These are phyloP conservation scores for Candida boidinii DNA, from an alignment of 805 yeast species.

Conservation along the genomic window DNA sequence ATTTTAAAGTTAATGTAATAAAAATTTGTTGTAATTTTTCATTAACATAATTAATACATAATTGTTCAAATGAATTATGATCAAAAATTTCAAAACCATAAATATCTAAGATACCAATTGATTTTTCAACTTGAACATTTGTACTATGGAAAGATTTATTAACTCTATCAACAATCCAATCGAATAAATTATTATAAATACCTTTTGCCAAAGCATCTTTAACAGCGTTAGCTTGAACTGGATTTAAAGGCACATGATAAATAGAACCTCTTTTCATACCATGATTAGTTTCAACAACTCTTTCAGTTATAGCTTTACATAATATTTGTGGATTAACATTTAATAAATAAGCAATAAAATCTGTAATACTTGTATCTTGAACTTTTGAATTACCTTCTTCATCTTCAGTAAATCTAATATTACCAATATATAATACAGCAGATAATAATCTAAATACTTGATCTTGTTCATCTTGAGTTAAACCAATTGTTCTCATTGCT, in stretches of 20 bases:
- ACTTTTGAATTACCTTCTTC: conserved; percentile 80
- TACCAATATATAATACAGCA: conserved; percentile 90
- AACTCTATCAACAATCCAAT: conserved; percentile 93
- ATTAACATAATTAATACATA: conserved; percentile 92
- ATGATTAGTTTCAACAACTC: conserved; percentile 84
- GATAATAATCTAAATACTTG: conserved; percentile 80
- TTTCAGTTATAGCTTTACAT: conserved; percentile 60
- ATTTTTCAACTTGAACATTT: conserved; percentile 36
- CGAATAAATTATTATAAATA: conserved; percentile 83
- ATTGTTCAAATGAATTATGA: conserved; percentile 89
- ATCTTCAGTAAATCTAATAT: conserved; percentile 76
- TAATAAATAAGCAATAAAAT: conserved; percentile 85
- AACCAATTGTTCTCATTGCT: conserved; percentile 87
- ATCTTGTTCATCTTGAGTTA: conserved; percentile 78
- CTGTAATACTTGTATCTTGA: conserved; percentile 83
- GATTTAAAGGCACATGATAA: conserved; percentile 88
- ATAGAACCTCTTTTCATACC: conserved; percentile 88
- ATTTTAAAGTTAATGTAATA: conserved; percentile 88
- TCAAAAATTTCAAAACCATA: conserved; percentile 96
- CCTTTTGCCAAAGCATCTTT: conserved; percentile 95
- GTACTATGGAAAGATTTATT: conserved; percentile 61
- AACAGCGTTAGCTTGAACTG: conserved; percentile 89
- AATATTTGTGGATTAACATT: conserved; percentile 68
- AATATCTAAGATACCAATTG: conserved; percentile 91
- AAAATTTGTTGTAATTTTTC: conserved; percentile 95